phyloP scores from a whole-genome alignment of 805 yeast species.

The Blastobotrys peoriensis region DNA sequence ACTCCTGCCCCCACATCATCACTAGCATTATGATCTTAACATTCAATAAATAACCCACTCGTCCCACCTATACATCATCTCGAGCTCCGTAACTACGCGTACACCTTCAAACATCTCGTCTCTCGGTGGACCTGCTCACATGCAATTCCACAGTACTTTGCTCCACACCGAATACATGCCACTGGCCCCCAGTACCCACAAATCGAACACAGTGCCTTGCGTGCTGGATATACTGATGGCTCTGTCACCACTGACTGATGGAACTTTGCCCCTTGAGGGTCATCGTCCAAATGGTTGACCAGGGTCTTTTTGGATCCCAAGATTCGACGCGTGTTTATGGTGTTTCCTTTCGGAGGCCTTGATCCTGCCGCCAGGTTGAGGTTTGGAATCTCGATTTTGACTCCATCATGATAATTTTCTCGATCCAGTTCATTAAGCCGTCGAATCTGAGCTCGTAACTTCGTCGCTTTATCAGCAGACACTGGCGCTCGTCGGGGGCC shows the following conservation, averaged over 20 bases:
- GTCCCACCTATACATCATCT: too few relatives aligned
- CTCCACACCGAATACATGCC: constrained; percentile 34
- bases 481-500: background rate
- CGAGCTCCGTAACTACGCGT: too few relatives aligned
- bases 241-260: constrained; percentile 27
- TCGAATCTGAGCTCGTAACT: constrained; percentile 18
- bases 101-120: constrained; percentile 32
- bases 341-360: constrained; percentile 13
- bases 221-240: constrained; percentile 33
- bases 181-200: constrained; percentile 36
- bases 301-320: constrained; percentile 34
- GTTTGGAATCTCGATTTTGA: constrained; percentile 30
- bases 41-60: too few relatives aligned
- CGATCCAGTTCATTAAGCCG: constrained; percentile 30
- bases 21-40: too few relatives aligned
- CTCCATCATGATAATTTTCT: constrained; percentile 32
- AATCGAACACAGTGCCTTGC: constrained; percentile 30
- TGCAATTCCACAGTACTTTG: constrained; percentile 30
- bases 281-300: constrained; percentile 37
- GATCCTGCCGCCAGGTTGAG: constrained; percentile 7
- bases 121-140: constrained; percentile 34
- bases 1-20: too few relatives aligned
- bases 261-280: constrained; percentile 27
- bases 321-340: constrained; percentile 31
- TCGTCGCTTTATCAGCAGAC: constrained; percentile 11